These are phyloP conservation scores for Ceratocystis huliohia DNA, from an alignment of 2,329 filamentous ascomycete species.

Conservation along the genomic window DNA sequence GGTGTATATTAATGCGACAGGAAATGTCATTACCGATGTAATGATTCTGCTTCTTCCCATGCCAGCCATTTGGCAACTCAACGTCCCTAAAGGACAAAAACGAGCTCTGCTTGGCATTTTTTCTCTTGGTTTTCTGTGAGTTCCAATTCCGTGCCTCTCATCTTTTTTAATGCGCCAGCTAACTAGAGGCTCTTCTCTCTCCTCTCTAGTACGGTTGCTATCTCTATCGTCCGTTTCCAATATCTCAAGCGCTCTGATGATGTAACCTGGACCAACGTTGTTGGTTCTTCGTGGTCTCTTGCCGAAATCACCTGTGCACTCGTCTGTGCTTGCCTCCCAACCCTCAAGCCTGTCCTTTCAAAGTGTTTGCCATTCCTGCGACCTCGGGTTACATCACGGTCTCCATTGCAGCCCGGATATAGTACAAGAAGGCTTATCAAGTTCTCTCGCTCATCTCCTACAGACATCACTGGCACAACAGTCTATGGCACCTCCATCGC, in stretches of 20 bases:
- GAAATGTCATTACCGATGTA: constrained; percentile 26
- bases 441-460: background rate
- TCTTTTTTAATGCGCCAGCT: background rate
- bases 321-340: constrained; percentile 24
- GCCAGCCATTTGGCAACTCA: constrained; percentile 24
- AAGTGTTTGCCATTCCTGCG: constrained; percentile 24
- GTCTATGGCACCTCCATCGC: background rate
- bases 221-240: constrained; percentile 24
- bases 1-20: constrained; percentile 25
- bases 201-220: constrained; percentile 22
- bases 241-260: constrained; percentile 22
- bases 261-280: constrained; percentile 24
- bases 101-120: constrained; percentile 25
- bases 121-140: constrained; percentile 26
- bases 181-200: constrained; percentile 3
- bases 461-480: background rate
- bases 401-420: background rate
- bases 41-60: constrained; percentile 25
- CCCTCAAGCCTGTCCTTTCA: constrained; percentile 24
- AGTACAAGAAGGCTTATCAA: background rate
- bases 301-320: constrained; percentile 24
- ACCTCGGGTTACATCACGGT: background rate
- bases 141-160: background rate
- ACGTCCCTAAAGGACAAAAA: constrained; percentile 23
- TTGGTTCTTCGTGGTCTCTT: constrained; percentile 24